A percentile compares a stretch with the other conserved stretches of the same genome.
These are phyloP conservation scores for Chlamydomonas sp. DNA, from an alignment of 139 green algal genomes.

Conservation along the genomic window DNA sequence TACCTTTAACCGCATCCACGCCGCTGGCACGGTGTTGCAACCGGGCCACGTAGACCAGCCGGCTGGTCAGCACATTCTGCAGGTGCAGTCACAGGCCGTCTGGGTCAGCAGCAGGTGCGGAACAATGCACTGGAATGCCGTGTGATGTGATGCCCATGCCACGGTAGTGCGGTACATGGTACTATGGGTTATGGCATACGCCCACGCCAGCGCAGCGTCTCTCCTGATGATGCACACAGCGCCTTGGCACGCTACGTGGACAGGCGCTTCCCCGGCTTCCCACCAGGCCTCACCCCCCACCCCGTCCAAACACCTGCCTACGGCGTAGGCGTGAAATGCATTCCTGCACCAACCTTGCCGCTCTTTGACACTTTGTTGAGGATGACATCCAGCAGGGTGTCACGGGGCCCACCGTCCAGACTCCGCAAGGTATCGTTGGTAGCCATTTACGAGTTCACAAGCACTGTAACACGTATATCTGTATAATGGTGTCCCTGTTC, in stretches of 20 bases:
- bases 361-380: slow-evolving; percentile 41
- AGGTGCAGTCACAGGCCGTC: too few species aligned
- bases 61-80: slow-evolving; percentile 40
- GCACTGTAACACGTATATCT: too few species aligned
- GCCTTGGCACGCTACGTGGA: too few species aligned
- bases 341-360: slow-evolving; percentile 36
- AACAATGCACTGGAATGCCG: too few species aligned
- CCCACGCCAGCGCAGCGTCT: too few species aligned
- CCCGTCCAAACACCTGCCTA: background rate
- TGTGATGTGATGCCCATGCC: too few species aligned
- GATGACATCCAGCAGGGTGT: slow-evolving; percentile 53
- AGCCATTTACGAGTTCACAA: background rate
- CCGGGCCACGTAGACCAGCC: slow-evolving; percentile 51
- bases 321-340: background rate
- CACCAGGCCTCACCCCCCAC: background rate
- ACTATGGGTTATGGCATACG: too few species aligned
- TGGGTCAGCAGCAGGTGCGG: background rate
- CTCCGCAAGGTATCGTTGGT: slow-evolving; percentile 1
- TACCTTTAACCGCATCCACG: slow-evolving; percentile 30
- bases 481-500: too few species aligned
- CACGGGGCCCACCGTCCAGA: slow-evolving; percentile 12
- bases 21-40: slow-evolving; percentile 29
- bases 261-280: too few species aligned
- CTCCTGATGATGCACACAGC: too few species aligned
- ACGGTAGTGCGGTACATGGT: too few species aligned